Evolutionary conservation across 202 grass and related monocot genomes (phyloP).

Genomic region (Zoysia matrella): DNA sequence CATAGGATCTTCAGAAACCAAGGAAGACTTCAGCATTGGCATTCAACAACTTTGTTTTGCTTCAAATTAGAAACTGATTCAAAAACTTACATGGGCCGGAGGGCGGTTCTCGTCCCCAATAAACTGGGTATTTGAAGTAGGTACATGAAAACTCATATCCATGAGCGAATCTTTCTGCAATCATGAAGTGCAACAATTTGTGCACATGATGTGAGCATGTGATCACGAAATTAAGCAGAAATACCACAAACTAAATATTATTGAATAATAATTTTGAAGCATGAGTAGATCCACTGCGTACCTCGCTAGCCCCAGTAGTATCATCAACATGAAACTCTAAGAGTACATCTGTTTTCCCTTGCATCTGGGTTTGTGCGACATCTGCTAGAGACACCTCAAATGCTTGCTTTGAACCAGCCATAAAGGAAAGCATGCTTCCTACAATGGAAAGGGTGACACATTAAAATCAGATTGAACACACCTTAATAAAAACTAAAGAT

Average conservation of each 20-base stretch:
- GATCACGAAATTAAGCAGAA: conserved; percentile 9
- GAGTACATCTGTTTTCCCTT: conserved; percentile 98
- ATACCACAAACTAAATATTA: conserved; percentile 4
- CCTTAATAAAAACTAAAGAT: conserved; percentile 30
- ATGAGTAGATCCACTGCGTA: conserved; percentile 29
- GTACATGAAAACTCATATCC: conserved; percentile 98
- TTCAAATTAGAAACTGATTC: conserved; percentile 34
- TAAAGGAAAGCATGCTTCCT: conserved; percentile 91
- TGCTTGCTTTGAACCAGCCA: conserved; percentile 87
- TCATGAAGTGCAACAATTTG: conserved; percentile 35
- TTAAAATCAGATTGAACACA: conserved; percentile 33
- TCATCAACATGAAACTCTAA: conserved; percentile 98
- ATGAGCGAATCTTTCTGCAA: conserved; percentile 95
- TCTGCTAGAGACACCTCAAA: conserved; percentile 96
- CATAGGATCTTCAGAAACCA: conserved; percentile 61
- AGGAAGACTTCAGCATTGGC: conserved; percentile 4
- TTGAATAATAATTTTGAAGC: conserved; percentile 4
- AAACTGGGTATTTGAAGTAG: conserved; percentile 66
- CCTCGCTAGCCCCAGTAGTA: conserved; percentile 97
- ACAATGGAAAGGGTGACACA: conserved; percentile 32
- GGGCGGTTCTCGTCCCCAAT: conserved; percentile 48
- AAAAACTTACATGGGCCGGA: conserved; percentile 75
- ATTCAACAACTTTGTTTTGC: conserved; percentile 21
- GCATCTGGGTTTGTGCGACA: conserved; percentile 92
- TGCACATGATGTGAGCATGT: neutral